phyloP scores from a whole-genome alignment of 163 green algal species.

The Scenedesmus sp. region DNA sequence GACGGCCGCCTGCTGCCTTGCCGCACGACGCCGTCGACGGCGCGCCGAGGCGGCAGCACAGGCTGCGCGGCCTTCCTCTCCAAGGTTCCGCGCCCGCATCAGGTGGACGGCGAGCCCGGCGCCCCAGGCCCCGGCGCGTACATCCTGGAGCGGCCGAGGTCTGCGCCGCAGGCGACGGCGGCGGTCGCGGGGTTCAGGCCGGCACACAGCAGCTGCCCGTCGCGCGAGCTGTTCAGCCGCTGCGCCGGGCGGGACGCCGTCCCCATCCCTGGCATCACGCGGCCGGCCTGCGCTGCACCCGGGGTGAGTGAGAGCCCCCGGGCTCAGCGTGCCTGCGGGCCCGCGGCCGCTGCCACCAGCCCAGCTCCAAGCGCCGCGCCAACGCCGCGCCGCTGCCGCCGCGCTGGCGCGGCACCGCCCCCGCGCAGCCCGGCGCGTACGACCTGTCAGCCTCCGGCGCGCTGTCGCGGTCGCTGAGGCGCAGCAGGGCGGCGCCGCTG shows the following conservation, averaged over 20 bases:
- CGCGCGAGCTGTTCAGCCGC: slow-evolving; percentile 23
- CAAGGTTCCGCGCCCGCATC: slow-evolving; percentile 11
- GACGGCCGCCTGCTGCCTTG: slow-evolving; percentile 22
- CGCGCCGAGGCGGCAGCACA: background rate
- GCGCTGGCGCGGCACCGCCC: background rate
- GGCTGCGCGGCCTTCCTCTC: slow-evolving; percentile 28
- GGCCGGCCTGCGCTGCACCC: background rate
- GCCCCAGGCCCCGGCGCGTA: slow-evolving; percentile 11
- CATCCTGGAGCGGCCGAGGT: background rate
- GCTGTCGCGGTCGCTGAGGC: background rate
- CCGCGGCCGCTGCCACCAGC: too few relatives aligned
- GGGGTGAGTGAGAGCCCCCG: background rate
- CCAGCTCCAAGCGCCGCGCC: background rate
- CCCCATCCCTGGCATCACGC: background rate
- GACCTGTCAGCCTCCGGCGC: background rate
- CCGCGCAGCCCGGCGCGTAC: background rate
- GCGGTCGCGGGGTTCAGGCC: background rate
- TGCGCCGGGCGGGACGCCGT: background rate
- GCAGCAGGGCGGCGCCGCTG: background rate
- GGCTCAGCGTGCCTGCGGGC: background rate
- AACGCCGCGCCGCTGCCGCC: background rate
- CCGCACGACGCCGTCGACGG: background rate
- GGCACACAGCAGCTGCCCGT: background rate
- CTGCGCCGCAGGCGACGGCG: slow-evolving; percentile 12
- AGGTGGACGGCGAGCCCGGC: slow-evolving; percentile 10